Evolutionary conservation across 176 grass and related monocot species (phyloP), one percentile per base, ranked within the genome.

Genomic region (Oryza meridionalis): DNA sequence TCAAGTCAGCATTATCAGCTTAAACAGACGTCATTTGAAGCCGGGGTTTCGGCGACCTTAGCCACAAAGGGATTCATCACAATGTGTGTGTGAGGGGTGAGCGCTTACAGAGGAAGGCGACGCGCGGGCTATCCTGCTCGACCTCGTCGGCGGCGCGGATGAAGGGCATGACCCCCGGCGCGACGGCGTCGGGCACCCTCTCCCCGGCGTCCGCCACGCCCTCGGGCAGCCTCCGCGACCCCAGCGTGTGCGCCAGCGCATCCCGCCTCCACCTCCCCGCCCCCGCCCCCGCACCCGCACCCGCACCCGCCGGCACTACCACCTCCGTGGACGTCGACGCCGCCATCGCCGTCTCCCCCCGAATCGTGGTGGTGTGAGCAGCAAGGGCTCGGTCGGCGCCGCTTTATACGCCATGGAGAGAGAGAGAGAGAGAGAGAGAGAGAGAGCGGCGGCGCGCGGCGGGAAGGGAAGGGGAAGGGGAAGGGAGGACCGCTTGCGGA

Each of bases 101-200:
- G 4, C 24, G 74, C 88, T 85, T 76, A 86, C 88, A 90, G 45
- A 90, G 88, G 73, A 82, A 90, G 4, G 88, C 83, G 21, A 90
- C 83, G 44, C 83, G 83, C 43, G 78, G 67, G 83, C 78, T 90
- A 66, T 24, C 11, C 53, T 17, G 83, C 88, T 90, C 83, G 65
- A 86, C 33, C 72, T 77, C 83, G 73, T 90, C 88, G 32, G 88
- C 88, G 58, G 88, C 88, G 83, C 88, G 78, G 55, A 90, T 13
- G 78, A 90, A 90, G 68, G 88, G 88, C 88, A 82, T 82, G 72
- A 90, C 83, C 55, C 67, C 78, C 45, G 83, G 88, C 13, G 88
- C 88, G 43, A 90, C 44, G 78, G 83, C 53, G 19, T 31, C 83
- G 53, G 88, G 88, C 44, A 90, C 88, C 72, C 32, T 83, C 78